A percentile compares a stretch with the other conserved stretches of the same genome.
These are phyloP conservation scores for Dryas alaskensis DNA, from an alignment of 306 rosid species.

Conservation along the genomic window DNA sequence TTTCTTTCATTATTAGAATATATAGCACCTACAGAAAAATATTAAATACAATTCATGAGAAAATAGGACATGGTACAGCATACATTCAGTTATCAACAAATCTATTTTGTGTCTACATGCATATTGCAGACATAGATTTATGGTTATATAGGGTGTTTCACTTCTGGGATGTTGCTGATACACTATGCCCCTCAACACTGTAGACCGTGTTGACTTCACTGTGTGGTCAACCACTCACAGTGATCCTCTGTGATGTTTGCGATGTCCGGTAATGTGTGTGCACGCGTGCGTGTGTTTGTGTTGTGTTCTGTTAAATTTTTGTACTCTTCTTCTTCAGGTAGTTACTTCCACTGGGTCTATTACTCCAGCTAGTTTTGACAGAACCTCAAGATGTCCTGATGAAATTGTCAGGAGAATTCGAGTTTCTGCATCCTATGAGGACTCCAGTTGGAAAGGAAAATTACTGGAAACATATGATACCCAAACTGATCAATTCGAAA, in stretches of 20 bases:
- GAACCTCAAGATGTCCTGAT: conserved; percentile 76
- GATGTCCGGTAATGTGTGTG: background rate
- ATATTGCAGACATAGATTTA: background rate
- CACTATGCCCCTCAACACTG: too few relatives aligned
- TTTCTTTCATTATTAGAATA: background rate
- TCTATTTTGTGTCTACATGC: background rate
- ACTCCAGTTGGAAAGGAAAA: conserved; percentile 55
- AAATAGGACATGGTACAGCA: background rate
- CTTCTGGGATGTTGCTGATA: too few relatives aligned
- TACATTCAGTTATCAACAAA: background rate
- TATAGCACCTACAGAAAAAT: background rate
- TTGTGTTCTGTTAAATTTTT: background rate
- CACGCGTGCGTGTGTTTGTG: too few relatives aligned
- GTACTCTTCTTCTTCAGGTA: conserved; percentile 44
- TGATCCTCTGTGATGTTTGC: background rate
- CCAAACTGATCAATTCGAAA: conserved; percentile 56
- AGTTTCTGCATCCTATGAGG: conserved; percentile 56
- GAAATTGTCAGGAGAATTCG: conserved; percentile 81
- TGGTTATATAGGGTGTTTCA: too few relatives aligned
- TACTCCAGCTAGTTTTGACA: conserved; percentile 62
- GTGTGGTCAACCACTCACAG: background rate
- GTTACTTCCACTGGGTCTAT: conserved; percentile 59
- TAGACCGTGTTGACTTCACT: background rate
- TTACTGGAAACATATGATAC: conserved; percentile 81
- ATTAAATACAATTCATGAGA: background rate